Evolutionary conservation across 805 yeast species (phyloP).

Genomic region (Hanseniaspora vineae): DNA sequence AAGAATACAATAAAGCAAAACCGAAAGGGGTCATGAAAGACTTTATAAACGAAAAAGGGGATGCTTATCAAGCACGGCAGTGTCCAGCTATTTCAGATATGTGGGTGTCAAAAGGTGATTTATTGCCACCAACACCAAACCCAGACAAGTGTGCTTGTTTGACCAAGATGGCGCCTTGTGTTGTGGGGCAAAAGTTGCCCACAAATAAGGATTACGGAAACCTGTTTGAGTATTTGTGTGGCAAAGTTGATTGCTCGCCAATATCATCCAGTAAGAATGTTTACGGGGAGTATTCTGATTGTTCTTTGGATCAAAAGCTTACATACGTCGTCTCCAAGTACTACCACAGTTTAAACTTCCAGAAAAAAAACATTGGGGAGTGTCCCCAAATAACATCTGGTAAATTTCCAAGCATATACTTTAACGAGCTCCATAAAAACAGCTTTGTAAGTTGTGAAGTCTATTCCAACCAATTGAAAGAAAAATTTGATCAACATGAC

Average conservation of each 20-base stretch:
- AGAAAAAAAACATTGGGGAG: background rate
- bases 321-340: slow-evolving; percentile 48
- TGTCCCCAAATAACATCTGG: background rate
- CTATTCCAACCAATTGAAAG: no score
- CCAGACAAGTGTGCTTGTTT: slow-evolving; percentile 48
- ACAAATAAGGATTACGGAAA: slow-evolving; percentile 37
- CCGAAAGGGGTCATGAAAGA: slow-evolving; percentile 26
- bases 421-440: no score
- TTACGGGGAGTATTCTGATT: slow-evolving; percentile 60
- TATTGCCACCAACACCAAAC: slow-evolving; percentile 61
- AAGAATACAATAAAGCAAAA: slow-evolving; percentile 34
- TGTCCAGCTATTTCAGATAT: slow-evolving; percentile 39
- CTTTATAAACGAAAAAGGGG: no score
- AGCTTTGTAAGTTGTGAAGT: no score
- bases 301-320: slow-evolving; percentile 49
- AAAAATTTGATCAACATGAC: no score
- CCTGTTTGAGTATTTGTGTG: slow-evolving; percentile 47
- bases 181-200: slow-evolving; percentile 32
- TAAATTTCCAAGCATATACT: no score
- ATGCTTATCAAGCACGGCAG: background rate
- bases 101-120: slow-evolving; percentile 36
- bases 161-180: slow-evolving; percentile 41
- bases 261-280: slow-evolving; percentile 48
- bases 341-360: slow-evolving; percentile 29
- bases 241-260: slow-evolving; percentile 42